These are phyloP conservation scores for Vachellia collinsii DNA, from an alignment of 306 rosid species.

Conservation along the genomic window DNA sequence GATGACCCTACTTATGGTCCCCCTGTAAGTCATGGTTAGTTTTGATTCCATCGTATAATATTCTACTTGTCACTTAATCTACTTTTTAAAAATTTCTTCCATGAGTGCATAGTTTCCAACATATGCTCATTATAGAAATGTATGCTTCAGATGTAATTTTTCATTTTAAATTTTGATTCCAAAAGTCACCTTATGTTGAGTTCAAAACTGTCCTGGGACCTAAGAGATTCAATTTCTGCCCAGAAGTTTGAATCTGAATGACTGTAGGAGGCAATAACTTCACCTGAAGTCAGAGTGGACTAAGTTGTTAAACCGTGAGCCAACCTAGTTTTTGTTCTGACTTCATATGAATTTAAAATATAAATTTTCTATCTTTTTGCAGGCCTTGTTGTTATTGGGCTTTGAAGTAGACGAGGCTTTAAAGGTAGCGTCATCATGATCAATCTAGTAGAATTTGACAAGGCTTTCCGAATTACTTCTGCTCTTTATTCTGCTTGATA, in stretches of 20 bases:
- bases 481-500: conserved; percentile 25
- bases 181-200: not conserved
- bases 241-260: conserved; percentile 2
- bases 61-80: conserved; percentile 9
- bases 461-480: conserved; percentile 9
- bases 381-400: conserved; percentile 87
- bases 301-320: not conserved
- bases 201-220: not conserved
- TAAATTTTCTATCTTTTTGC: conserved; percentile 18
- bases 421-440: conserved; percentile 57
- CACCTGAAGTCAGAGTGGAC: not conserved
- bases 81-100: not conserved
- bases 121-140: not conserved
- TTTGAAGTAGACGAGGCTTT: conserved; percentile 69
- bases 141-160: not conserved
- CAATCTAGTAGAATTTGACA: conserved; percentile 25
- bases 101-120: conserved; percentile 13
- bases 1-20: conserved; percentile 87
- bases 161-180: not conserved
- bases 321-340: conserved; percentile 12
- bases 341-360: conserved; percentile 7
- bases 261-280: not conserved
- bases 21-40: conserved; percentile 99
- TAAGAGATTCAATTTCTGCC: not conserved
- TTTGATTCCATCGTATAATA: conserved; percentile 36